phyloP scores from a whole-genome alignment of 148 eudicot species.

The Cornus kousa region DNA sequence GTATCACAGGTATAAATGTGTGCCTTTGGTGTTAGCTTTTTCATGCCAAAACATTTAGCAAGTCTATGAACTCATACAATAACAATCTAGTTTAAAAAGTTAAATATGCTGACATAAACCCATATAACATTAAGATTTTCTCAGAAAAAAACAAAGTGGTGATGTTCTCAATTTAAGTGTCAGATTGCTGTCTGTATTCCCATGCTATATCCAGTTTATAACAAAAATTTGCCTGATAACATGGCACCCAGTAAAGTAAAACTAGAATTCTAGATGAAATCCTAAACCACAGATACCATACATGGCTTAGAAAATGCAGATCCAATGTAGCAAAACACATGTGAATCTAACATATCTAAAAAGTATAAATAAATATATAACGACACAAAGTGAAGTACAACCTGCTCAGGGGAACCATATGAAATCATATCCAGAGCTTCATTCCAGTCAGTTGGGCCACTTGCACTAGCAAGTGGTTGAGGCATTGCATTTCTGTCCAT shows the following conservation, averaged over 20 bases:
- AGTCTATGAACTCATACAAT: no score
- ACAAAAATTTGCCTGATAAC: not conserved
- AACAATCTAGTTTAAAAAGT: no score
- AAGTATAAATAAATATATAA: not conserved
- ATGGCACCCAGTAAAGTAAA: not conserved
- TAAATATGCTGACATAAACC: not conserved
- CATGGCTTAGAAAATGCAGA: not conserved
- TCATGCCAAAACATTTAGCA: no score
- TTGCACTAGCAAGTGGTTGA: conserved; percentile 35
- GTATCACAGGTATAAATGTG: no score
- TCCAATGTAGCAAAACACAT: not conserved
- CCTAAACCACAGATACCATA: not conserved
- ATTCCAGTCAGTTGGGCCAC: conserved; percentile 92
- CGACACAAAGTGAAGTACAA: conserved; percentile 9
- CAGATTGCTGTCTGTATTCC: not conserved
- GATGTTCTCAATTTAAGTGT: not conserved
- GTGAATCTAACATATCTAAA: not conserved
- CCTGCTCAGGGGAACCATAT: conserved; percentile 92
- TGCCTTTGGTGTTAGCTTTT: no score
- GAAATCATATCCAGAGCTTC: conserved; percentile 86
- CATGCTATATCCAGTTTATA: not conserved
- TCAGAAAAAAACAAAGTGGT: not conserved
- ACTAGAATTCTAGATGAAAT: not conserved
- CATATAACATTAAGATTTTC: not conserved
- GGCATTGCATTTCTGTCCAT: conserved; percentile 57